Percentiles rank a stretch among this genome's conserved stretches.
Conservation (phyloP, 2,329 filamentous ascomycete genomes). For the Colletotrichum costaricense region DNA sequence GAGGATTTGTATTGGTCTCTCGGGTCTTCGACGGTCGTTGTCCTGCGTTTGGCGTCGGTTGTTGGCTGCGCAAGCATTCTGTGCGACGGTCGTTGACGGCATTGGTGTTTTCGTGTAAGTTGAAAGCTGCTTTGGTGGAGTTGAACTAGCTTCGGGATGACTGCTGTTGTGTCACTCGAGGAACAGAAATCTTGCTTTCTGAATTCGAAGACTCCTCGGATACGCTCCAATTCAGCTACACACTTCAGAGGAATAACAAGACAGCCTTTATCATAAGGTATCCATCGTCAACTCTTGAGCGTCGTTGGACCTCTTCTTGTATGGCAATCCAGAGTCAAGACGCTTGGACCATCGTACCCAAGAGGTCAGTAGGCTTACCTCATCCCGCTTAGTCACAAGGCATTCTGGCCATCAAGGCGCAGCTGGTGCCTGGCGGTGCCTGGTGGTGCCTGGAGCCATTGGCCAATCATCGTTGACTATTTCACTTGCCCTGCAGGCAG, state of each 20-base stretch:
- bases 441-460: slow-evolving; percentile 14
- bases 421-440: slow-evolving; percentile 21
- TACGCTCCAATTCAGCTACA: too few relatives aligned
- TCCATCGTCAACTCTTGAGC: background rate
- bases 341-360: background rate
- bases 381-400: background rate
- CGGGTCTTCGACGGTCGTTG: background rate
- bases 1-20: slow-evolving; percentile 12
- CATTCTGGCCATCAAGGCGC: background rate
- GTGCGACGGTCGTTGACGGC: background rate
- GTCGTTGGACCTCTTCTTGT: background rate
- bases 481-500: background rate
- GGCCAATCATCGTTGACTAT: background rate
- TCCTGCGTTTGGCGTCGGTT: background rate
- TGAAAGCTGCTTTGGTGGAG: background rate
- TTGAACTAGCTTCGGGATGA: background rate
- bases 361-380: background rate
- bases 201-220: background rate
- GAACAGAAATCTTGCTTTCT: background rate
- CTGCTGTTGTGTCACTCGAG: background rate
- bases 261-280: background rate
- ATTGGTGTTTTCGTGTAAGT: background rate
- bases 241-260: background rate
- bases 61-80: background rate
- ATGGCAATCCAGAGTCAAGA: background rate